Evolutionary conservation across 805 yeast genomes (phyloP).

Genomic region (Saturnispora mendoncae): DNA sequence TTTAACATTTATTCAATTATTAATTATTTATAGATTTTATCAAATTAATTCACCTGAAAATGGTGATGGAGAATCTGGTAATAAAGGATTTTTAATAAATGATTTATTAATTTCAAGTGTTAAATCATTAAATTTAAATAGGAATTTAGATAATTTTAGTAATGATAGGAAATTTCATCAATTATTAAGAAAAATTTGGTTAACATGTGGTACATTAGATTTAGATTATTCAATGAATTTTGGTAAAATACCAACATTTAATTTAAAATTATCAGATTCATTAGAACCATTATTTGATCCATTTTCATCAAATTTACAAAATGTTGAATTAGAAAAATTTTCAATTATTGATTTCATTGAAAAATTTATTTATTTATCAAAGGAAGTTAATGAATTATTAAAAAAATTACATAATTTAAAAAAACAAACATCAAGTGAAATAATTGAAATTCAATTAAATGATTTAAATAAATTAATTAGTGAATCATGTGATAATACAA

Average conservation of each 20-base stretch:
- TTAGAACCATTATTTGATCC: constrained; percentile 13
- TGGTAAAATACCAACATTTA: constrained; percentile 19
- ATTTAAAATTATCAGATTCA: constrained; percentile 16
- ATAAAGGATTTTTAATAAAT: constrained; percentile 31
- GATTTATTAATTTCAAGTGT: constrained; percentile 35
- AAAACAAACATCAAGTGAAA: constrained; percentile 17
- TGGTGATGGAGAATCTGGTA: constrained; percentile 39
- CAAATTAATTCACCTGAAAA: constrained; percentile 38
- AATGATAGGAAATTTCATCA: constrained; percentile 15
- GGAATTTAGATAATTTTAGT: constrained; percentile 6
- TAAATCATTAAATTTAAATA: constrained; percentile 35
- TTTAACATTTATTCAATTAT: constrained; percentile 36
- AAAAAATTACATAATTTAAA: constrained; percentile 17
- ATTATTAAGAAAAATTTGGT: constrained; percentile 28
- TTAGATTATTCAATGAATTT: constrained; percentile 16
- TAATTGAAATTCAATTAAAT: constrained; percentile 17
- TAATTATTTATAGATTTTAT: constrained; percentile 33
- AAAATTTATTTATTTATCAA: constrained; percentile 16
- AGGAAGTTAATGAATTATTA: constrained; percentile 18
- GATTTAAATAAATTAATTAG: constrained; percentile 11
- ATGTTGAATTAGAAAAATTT: constrained; percentile 17
- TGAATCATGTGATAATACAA: constrained; percentile 3
- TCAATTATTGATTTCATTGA: constrained; percentile 16
- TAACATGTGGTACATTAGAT: constrained; percentile 19
- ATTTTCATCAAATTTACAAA: constrained; percentile 12